Base-by-base conservation (phyloP, 2,329 filamentous ascomycete genomes). In the Teratosphaeriaceae sp. region DNA sequence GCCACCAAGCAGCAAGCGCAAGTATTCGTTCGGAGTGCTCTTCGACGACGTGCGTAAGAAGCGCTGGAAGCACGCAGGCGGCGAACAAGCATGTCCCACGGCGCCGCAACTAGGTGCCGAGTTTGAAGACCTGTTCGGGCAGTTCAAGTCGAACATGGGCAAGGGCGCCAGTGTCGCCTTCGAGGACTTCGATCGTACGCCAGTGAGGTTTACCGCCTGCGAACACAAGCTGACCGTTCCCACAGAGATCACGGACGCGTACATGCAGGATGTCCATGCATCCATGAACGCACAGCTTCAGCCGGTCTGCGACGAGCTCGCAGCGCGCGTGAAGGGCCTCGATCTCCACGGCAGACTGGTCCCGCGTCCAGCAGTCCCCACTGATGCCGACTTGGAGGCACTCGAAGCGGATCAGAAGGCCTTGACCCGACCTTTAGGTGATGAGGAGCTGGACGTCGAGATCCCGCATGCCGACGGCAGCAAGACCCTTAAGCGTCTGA, bases 321-420 rank as follows among this genome's bases (percentile, higher is more conserved):
- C 47, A 15, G 47, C 49, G 13, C 51, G 47, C 18, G 39, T 52
- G n/a, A 39, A 53, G 27, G 46, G 52, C 21, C 16, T 54, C 23
- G 47, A 54, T 39, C 23, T 42, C 41, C 18, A 49, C 36, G 46
- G 49, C n/a, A 43, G 45, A 8, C 45, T 47, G 2, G 30, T 47
- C 21, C 18, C 45, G 11, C 38, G 41, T 6, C 23, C 47, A 15
- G 49, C 45, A n/a, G 27, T 52, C 8, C 52, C 48, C 1, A 53
- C 46, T 7, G 29, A 48, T 23, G 47, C 42, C 12, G 49, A 50
- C 6, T 45, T 56, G 19, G 49, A 53, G n/a, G 45, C 22, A 8
- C 24, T 53, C 3, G 27, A 38, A 11, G 40, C 30, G 5, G 37
- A 55, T 9, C 40, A 46, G 6, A 33, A 40, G 1, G 34, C 48